phyloP scores from a whole-genome alignment of 2,329 filamentous ascomycete genomes.

The Arthrobotrys conoides region DNA sequence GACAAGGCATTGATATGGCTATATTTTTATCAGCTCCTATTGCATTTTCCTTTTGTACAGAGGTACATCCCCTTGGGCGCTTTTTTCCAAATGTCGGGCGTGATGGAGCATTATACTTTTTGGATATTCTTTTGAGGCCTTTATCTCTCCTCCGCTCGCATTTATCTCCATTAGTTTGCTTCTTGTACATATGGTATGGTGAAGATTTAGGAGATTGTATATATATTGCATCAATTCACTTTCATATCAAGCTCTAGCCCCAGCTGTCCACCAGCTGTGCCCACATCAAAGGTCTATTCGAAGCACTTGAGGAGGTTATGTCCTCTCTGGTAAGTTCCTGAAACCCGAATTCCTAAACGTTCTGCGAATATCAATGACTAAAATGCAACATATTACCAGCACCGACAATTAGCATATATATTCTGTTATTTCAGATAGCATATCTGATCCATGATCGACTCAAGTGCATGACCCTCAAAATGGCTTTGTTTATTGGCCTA shows the following conservation, averaged over 20 bases:
- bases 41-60: slow-evolving; percentile 8
- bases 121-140: slow-evolving; percentile 6
- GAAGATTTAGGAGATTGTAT: slow-evolving; percentile 17
- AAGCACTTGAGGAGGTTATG: background rate
- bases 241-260: slow-evolving; percentile 9
- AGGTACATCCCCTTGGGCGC: slow-evolving; percentile 27
- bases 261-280: slow-evolving; percentile 11
- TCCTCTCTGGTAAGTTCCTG: background rate
- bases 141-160: slow-evolving; percentile 31
- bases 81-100: slow-evolving; percentile 32
- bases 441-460: background rate
- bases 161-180: slow-evolving; percentile 20
- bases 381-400: slow-evolving; percentile 10
- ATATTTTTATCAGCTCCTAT: background rate
- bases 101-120: slow-evolving; percentile 30
- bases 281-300: background rate
- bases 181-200: slow-evolving; percentile 17
- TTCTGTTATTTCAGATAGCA: background rate
- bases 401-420: background rate
- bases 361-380: background rate
- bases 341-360: background rate
- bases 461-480: background rate
- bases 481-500: background rate
- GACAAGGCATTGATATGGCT: background rate
- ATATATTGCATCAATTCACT: slow-evolving; percentile 21